Conservation (phyloP, 192 early-diverging fungal genomes). For the Coemansia sp. region DNA sequence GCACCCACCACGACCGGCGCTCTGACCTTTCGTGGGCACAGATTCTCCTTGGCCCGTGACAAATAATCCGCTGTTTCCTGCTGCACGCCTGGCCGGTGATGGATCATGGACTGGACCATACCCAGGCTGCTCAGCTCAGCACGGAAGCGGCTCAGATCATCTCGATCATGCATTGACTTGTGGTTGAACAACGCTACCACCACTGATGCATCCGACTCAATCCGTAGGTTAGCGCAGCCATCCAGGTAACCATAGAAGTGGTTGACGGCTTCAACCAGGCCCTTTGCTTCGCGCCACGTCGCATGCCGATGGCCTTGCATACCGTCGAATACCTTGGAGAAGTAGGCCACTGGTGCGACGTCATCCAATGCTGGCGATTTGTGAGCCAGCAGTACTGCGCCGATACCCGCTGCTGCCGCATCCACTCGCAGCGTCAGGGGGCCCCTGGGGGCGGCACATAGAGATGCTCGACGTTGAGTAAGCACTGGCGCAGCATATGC, state of each 20-base stretch:
- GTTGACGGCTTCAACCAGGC: conserved; percentile 5
- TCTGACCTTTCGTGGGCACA: neutral
- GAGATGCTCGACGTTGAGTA: conserved; percentile 5
- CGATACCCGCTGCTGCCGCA: neutral
- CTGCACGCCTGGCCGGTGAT: neutral
- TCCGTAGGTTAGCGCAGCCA: conserved; percentile 10
- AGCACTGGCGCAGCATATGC: neutral
- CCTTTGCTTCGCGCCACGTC: conserved; percentile 11
- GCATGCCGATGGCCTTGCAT: conserved; percentile 9
- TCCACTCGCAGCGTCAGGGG: conserved; percentile 9
- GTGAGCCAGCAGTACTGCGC: neutral
- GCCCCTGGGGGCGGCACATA: conserved; percentile 5
- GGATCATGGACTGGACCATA: neutral
- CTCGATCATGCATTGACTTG: neutral
- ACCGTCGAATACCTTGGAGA: conserved; percentile 17
- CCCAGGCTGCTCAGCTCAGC: neutral
- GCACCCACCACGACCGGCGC: neutral
- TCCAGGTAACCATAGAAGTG: conserved; percentile 17
- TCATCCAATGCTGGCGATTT: neutral
- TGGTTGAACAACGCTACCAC: neutral
- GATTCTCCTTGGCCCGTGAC: neutral
- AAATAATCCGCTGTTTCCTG: conserved; percentile 6
- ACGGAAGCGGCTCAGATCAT: neutral
- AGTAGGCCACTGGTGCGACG: conserved; percentile 16
- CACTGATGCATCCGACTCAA: conserved; percentile 9